Conservation (phyloP, 2,329 filamentous ascomycete species). For the Ophiostoma novo-ulmi region DNA sequence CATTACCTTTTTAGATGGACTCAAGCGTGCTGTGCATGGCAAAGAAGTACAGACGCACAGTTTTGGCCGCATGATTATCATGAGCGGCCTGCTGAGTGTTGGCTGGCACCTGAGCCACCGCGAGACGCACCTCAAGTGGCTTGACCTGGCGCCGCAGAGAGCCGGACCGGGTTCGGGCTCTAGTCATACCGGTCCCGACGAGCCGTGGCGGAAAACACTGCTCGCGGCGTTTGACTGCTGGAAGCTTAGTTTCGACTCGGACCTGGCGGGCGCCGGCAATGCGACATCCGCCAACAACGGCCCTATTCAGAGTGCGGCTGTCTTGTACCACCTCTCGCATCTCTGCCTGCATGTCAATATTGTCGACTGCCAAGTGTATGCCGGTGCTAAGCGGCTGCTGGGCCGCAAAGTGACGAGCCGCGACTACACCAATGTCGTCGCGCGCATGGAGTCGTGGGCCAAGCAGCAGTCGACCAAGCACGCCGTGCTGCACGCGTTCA, state of each 20-base stretch:
- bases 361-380: slow-evolving; percentile 84
- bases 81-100: slow-evolving; percentile 84
- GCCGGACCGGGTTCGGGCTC: background rate
- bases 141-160: slow-evolving; percentile 57
- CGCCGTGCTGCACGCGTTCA: slow-evolving; percentile 77
- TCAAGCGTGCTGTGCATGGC: slow-evolving; percentile 78
- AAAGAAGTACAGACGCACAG: slow-evolving; percentile 78
- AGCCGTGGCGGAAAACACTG: slow-evolving; percentile 73
- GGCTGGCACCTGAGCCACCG: slow-evolving; percentile 88
- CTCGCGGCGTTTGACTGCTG: slow-evolving; percentile 79
- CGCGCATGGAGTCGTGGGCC: slow-evolving; percentile 76
- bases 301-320: slow-evolving; percentile 71
- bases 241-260: slow-evolving; percentile 76
- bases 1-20: slow-evolving; percentile 74
- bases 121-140: slow-evolving; percentile 76
- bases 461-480: slow-evolving; percentile 68
- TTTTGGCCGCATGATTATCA: slow-evolving; percentile 83
- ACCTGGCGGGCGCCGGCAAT: slow-evolving; percentile 40
- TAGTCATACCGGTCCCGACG: slow-evolving; percentile 44
- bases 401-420: slow-evolving; percentile 66
- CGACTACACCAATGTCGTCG: slow-evolving; percentile 67
- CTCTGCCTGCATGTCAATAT: slow-evolving; percentile 87
- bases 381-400: slow-evolving; percentile 69
- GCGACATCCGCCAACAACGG: slow-evolving; percentile 37
- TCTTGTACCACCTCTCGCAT: slow-evolving; percentile 80